Conservation (phyloP, 2,329 filamentous ascomycete genomes). For the Colletotrichum lindemuthianum region DNA sequence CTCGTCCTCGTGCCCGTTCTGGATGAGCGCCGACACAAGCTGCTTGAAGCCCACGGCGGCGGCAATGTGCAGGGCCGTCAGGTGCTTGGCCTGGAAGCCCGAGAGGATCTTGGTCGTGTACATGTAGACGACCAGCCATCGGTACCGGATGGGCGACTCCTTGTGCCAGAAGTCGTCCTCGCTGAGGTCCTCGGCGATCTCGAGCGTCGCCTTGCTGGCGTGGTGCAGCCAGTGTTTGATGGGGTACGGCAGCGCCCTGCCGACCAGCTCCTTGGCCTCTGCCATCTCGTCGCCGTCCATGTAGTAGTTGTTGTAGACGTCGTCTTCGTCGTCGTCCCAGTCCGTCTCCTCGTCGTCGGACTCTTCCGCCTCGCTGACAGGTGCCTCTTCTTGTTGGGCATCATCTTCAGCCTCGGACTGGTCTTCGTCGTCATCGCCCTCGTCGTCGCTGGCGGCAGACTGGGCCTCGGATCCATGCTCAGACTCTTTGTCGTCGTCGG, state of each 20-base stretch:
- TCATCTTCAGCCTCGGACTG: conserved; percentile 1
- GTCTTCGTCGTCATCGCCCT: conserved; percentile 15
- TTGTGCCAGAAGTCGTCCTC: conserved; percentile 52
- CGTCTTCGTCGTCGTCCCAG: conserved; percentile 29
- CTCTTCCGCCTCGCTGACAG: conserved; percentile 23
- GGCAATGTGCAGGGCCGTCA: conserved; percentile 51
- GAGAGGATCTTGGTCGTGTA: conserved; percentile 45
- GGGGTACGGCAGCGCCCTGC: conserved; percentile 47
- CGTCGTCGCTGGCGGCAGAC: background rate
- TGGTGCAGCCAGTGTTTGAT: conserved; percentile 54
- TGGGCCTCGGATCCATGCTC: conserved; percentile 2
- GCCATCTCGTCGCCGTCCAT: conserved; percentile 39
- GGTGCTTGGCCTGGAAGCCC: conserved; percentile 41
- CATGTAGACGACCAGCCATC: conserved; percentile 50
- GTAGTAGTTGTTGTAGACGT: conserved; percentile 36
- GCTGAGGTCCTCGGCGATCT: conserved; percentile 53
- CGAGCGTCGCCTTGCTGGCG: conserved; percentile 52
- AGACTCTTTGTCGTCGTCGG: background rate
- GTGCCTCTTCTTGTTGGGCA: background rate
- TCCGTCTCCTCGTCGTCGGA: conserved; percentile 17
- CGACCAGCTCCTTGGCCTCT: conserved; percentile 42
- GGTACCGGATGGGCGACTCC: conserved; percentile 47
- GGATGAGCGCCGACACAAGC: conserved; percentile 49
- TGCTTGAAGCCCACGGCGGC: conserved; percentile 50
- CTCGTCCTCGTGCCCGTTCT: conserved; percentile 49